Percentiles rank a stretch among this genome's conserved stretches.
Evolutionary conservation across 495 filamentous ascomycete genomes (phyloP).

Genomic region (Lichenothelia convexa): DNA sequence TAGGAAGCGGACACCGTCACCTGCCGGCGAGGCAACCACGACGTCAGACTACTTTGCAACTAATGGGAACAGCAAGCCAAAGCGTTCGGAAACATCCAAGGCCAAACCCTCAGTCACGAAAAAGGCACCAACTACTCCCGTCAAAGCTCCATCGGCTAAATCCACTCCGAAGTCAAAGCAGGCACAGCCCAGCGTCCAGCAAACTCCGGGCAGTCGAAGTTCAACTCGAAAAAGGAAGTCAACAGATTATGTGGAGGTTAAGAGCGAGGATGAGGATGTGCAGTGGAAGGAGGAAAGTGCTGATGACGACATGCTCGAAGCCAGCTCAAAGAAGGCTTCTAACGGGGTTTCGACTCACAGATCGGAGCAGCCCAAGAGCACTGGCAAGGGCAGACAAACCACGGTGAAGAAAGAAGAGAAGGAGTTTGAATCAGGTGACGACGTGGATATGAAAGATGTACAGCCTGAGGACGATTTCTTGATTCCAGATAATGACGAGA

Average conservation of each 20-base stretch:
- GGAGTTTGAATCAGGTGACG: constrained; percentile 12
- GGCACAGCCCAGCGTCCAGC: constrained; percentile 1
- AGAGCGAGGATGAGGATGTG: constrained; percentile 20
- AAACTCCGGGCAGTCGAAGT: constrained; percentile 3
- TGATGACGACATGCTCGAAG: constrained; percentile 22
- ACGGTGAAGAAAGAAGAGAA: constrained; percentile 17
- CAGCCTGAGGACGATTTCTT: constrained; percentile 24
- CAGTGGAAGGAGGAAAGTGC: too few relatives aligned
- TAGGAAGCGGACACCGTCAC: constrained; percentile 13
- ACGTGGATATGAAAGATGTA: constrained; percentile 25
- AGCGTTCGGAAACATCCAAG: constrained; percentile 18
- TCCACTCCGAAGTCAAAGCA: constrained; percentile 11
- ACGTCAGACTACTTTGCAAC: constrained; percentile 21
- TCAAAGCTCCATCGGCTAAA: constrained; percentile 16
- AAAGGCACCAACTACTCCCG: constrained; percentile 4
- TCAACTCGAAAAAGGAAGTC: constrained; percentile 8
- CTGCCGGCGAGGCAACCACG: constrained; percentile 16
- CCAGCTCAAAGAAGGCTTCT: constrained; percentile 15
- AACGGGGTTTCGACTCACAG: too few relatives aligned
- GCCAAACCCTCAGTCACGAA: constrained; percentile 8
- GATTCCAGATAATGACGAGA: constrained; percentile 19
- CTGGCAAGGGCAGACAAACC: constrained; percentile 12
- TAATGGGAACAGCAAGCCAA: constrained; percentile 21
- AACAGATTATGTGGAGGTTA: constrained; percentile 13
- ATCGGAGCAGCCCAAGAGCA: too few relatives aligned